These are phyloP conservation scores for Pseudevernia furfuracea DNA, from an alignment of 495 filamentous ascomycete genomes.

Conservation along the genomic window DNA sequence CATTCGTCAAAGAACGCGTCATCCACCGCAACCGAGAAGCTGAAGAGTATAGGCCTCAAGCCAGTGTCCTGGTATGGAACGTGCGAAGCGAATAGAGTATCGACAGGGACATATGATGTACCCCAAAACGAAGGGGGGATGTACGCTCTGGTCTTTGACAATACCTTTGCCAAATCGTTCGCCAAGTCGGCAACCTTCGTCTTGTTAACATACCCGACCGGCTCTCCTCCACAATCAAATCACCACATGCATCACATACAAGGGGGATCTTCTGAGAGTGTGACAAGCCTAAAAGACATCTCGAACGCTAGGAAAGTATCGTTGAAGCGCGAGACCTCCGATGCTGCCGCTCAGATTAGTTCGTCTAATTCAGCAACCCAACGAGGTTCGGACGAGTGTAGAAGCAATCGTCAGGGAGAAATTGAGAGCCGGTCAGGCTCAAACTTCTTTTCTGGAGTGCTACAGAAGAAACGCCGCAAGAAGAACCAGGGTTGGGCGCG, in stretches of 20 bases:
- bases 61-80: slow-evolving; percentile 83
- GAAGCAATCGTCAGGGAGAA: slow-evolving; percentile 2
- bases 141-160: slow-evolving; percentile 96
- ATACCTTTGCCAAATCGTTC: slow-evolving; percentile 93
- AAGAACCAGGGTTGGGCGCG: slow-evolving; percentile 87
- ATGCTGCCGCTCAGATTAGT: slow-evolving; percentile 20
- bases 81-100: slow-evolving; percentile 94
- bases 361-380: slow-evolving; percentile 4
- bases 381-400: slow-evolving; percentile 6
- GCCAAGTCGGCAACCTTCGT: slow-evolving; percentile 94
- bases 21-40: slow-evolving; percentile 66
- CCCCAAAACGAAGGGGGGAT: slow-evolving; percentile 66
- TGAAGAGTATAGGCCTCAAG: slow-evolving; percentile 78
- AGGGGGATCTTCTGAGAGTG: slow-evolving; percentile 12
- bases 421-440: slow-evolving; percentile 22
- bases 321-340: slow-evolving; percentile 20
- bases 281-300: slow-evolving; percentile 17
- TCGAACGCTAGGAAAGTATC: slow-evolving; percentile 16
- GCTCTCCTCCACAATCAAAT: slow-evolving; percentile 69
- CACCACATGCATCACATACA: slow-evolving; percentile 53
- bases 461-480: slow-evolving; percentile 87
- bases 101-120: slow-evolving; percentile 82
- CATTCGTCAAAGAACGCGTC: slow-evolving; percentile 41
- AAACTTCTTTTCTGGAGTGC: slow-evolving; percentile 66
- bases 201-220: slow-evolving; percentile 84